Evolutionary conservation across 148 eudicot genomes (phyloP), one percentile per base, ranked within the genome.

Genomic region (Gaultheria prostrata): DNA sequence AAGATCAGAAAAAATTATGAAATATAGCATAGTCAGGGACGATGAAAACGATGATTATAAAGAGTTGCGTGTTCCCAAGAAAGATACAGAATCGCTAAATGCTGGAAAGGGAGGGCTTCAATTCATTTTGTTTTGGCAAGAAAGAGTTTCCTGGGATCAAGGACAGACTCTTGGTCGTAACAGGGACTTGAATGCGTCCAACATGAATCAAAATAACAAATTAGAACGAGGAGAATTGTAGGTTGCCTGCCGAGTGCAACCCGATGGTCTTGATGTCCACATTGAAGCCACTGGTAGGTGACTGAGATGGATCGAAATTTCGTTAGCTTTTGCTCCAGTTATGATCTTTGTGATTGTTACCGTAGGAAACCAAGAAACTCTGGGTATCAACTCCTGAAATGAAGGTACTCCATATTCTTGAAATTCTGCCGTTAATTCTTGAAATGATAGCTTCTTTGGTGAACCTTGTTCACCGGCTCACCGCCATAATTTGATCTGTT

Each of bases 221-320:
- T 67, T 67, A 30, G 72, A 67, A 24, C 18, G 18, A 28, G 35
- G 18, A 67, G 72, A 67, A 71, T 33, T 2, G 45, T 71, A 71
- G 46, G 46, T 21, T 59, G 7, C 28, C 67, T 59, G 14, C 32
- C 71, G 5, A 24, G 71, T 65, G 33, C 71, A 65, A n/a, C 26
- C 67, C 26, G 71, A 65, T 63, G 71, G 33, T 65, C 71, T 65
- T 65, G 71, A 65, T 35, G 48, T 39, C 76, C 48, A 72, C 48
- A 35, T 72, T 72, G 48, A 72, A 48, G 49, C 21, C 33, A 72
- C 39, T 72, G 13, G 24, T 72, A 39, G 76, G 46, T 11, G 43
- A 15, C 46, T 71, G 76, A 35, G 76, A 2, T 17, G 7, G 48
- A 72, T 39, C 49, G 10, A 72, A 72, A 72, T 35, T 18, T 17